Percentiles rank a stretch among this genome's conserved stretches.
phyloP scores from a whole-genome alignment of 1,139 yeast species.

The Zygoascus sp. region DNA sequence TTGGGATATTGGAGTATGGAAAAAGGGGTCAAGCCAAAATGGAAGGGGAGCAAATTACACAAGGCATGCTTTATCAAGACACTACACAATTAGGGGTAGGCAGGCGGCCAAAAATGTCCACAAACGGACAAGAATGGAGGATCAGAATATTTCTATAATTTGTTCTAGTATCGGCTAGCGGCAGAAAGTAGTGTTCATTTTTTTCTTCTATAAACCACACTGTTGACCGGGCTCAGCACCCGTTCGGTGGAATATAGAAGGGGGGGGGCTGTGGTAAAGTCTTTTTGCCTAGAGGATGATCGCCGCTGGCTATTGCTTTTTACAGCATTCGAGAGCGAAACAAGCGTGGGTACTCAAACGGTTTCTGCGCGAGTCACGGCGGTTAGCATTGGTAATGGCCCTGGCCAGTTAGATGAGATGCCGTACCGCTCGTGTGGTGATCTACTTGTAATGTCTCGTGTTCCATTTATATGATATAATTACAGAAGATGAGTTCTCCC shows the following conservation, averaged over 20 bases:
- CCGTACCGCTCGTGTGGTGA: too few relatives aligned
- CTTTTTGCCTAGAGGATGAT: too few relatives aligned
- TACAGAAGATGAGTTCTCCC: neutral
- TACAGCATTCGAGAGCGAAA: too few relatives aligned
- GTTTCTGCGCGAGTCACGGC: too few relatives aligned
- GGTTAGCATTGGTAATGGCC: too few relatives aligned
- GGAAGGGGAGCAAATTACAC: slow-evolving; percentile 5
- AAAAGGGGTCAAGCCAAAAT: slow-evolving; percentile 1
- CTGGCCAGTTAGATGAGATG: too few relatives aligned
- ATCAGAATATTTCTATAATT: too few relatives aligned
- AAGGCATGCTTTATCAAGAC: neutral
- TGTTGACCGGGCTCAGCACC: neutral
- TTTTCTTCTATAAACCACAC: neutral
- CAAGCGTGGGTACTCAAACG: too few relatives aligned
- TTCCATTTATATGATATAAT: neutral
- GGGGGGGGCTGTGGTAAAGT: too few relatives aligned
- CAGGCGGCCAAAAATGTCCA: neutral
- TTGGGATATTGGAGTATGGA: slow-evolving; percentile 1
- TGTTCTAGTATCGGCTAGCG: neutral
- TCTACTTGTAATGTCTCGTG: neutral
- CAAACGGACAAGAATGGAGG: neutral
- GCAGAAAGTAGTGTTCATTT: neutral
- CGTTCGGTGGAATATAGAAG: too few relatives aligned
- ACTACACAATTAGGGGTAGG: neutral
- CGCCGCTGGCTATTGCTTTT: neutral